Conservation (phyloP, 148 eudicot species). For the Nyssa sinensis region DNA sequence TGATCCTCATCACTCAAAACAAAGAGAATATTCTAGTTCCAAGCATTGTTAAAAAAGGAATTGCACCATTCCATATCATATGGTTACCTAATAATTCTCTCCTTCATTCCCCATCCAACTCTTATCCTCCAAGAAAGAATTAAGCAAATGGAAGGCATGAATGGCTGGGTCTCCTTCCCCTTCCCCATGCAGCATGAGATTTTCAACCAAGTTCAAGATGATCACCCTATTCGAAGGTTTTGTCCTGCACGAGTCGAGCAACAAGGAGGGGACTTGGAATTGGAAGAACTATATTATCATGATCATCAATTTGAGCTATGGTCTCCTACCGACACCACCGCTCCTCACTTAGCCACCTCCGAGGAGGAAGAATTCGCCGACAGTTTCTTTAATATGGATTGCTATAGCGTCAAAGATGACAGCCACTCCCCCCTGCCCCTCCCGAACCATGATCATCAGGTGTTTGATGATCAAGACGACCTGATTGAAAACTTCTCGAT, state of each 20-base stretch:
- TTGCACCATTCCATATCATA: too few species aligned
- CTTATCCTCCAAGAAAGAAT: too few species aligned
- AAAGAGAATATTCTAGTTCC: too few species aligned
- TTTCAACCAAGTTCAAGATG: constrained; percentile 12
- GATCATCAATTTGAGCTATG: background rate
- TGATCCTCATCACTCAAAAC: too few species aligned
- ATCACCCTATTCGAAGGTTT: constrained; percentile 37
- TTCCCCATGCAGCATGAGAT: too few species aligned
- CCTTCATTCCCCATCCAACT: too few species aligned
- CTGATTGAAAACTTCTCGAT: background rate
- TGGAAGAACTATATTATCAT: background rate
- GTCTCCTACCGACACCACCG: constrained; percentile 4
- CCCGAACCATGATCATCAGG: background rate
- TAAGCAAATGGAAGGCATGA: background rate
- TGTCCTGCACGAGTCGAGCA: constrained; percentile 34
- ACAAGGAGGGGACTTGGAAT: background rate
- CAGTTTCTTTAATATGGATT: constrained; percentile 34
- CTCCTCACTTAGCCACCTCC: constrained; percentile 1
- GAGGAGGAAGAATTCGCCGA: constrained; percentile 33
- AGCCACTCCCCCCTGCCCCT: background rate
- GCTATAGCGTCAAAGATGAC: constrained; percentile 8
- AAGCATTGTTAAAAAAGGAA: too few species aligned
- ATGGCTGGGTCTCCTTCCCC: constrained; percentile 15
- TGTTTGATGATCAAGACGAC: constrained; percentile 3
- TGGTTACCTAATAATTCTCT: too few species aligned